These are phyloP conservation scores for Sphagnurus paluster DNA, from an alignment of 1,284 basidiomycete genomes.

Conservation along the genomic window DNA sequence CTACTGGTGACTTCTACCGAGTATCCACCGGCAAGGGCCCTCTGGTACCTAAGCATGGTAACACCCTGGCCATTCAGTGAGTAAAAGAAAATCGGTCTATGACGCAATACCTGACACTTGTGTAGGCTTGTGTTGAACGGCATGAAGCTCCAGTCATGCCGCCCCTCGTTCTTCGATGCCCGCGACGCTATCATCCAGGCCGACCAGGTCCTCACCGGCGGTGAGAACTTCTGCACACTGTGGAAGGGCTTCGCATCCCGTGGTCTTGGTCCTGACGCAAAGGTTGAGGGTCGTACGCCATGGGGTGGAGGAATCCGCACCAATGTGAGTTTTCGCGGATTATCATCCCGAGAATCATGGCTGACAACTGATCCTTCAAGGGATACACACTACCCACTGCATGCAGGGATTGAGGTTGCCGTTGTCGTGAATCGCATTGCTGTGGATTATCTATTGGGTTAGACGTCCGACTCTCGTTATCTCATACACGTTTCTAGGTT, in stretches of 20 bases:
- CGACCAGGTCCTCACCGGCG: slow-evolving; percentile 88
- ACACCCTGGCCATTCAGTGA: slow-evolving; percentile 80
- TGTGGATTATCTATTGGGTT: no score
- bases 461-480: no score
- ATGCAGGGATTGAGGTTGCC: background rate
- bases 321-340: slow-evolving; percentile 34
- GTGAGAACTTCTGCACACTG: slow-evolving; percentile 89
- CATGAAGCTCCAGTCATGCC: slow-evolving; percentile 95
- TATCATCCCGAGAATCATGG: background rate
- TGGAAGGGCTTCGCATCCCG: slow-evolving; percentile 86
- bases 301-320: slow-evolving; percentile 89
- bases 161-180: slow-evolving; percentile 89
- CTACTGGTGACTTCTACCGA: slow-evolving; percentile 76
- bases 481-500: no score
- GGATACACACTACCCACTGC: background rate
- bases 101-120: background rate
- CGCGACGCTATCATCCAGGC: slow-evolving; percentile 93
- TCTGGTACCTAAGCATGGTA: slow-evolving; percentile 88
- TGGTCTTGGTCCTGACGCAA: slow-evolving; percentile 79
- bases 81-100: slow-evolving; percentile 19
- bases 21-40: slow-evolving; percentile 50
- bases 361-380: background rate
- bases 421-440: no score
- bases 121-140: slow-evolving; percentile 76
- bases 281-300: slow-evolving; percentile 78